phyloP scores from a whole-genome alignment of 306 rosid genomes.

The Citrullus amarus region DNA sequence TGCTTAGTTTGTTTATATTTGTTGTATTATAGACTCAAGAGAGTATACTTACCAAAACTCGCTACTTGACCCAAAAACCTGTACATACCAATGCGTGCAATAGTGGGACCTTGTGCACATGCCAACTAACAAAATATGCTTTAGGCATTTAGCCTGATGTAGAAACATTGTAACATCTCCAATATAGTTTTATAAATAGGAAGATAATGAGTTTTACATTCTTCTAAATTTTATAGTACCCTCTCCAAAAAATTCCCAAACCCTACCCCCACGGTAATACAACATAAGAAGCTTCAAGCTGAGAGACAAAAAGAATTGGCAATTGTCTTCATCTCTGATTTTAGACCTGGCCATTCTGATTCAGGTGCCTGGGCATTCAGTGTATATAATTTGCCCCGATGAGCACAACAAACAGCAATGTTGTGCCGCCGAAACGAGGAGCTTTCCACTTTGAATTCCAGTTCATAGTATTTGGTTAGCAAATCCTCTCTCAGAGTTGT shows the following conservation, averaged over 20 bases:
- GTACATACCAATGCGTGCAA: neutral
- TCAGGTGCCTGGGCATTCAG: slow-evolving; percentile 93
- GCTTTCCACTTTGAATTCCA: slow-evolving; percentile 73
- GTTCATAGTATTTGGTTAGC: slow-evolving; percentile 36
- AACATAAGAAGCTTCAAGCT: slow-evolving; percentile 10
- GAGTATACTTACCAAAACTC: neutral
- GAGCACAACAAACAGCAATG: slow-evolving; percentile 57
- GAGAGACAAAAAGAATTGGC: slow-evolving; percentile 60
- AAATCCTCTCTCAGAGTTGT: slow-evolving; percentile 57
- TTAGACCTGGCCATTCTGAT: slow-evolving; percentile 46
- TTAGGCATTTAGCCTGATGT: slow-evolving; percentile 4
- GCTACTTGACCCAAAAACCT: neutral
- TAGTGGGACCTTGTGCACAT: slow-evolving; percentile 9
- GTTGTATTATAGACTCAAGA: neutral
- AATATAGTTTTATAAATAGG: neutral
- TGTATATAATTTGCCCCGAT: slow-evolving; percentile 50
- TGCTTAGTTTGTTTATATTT: slow-evolving; percentile 26
- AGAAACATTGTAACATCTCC: neutral
- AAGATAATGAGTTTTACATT: neutral
- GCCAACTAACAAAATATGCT: neutral
- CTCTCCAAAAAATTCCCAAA: neutral
- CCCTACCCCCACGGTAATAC: neutral
- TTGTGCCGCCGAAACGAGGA: slow-evolving; percentile 56
- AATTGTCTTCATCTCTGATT: slow-evolving; percentile 43
- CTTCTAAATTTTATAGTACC: neutral